Evolutionary conservation across 192 early-diverging fungal species (phyloP).

Genomic region (Tieghemiomyces parasiticus): DNA sequence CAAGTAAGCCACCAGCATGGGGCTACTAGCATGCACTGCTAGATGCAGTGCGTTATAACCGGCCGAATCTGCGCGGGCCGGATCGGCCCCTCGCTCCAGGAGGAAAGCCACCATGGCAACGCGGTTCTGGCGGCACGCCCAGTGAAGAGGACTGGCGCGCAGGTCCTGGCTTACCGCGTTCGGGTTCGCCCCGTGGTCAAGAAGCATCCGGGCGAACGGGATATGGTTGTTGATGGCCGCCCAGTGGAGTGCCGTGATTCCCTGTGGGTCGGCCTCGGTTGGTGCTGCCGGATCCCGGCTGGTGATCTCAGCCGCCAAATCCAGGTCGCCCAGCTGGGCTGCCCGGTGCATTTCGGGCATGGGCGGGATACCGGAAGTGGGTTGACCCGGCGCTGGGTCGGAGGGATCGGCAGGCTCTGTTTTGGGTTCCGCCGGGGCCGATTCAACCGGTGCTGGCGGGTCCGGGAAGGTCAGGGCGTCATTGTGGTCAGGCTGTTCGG

Average conservation of each 20-base stretch:
- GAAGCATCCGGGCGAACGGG: constrained; percentile 51
- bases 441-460: no score
- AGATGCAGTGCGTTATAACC: constrained; percentile 87
- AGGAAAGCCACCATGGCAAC: constrained; percentile 58
- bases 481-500: no score
- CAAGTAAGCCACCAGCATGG: constrained; percentile 61
- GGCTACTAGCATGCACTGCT: constrained; percentile 68
- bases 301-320: constrained; percentile 32
- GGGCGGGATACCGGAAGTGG: neutral
- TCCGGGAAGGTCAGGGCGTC: no score
- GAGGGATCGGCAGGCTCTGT: no score
- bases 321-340: constrained; percentile 51
- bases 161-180: constrained; percentile 63
- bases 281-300: constrained; percentile 33
- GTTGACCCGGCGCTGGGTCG: neutral
- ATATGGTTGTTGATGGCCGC: constrained; percentile 66
- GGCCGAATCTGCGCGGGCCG: constrained; percentile 53
- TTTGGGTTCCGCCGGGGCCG: no score
- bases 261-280: constrained; percentile 44
- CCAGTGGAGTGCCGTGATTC: constrained; percentile 70
- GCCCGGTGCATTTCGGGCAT: constrained; percentile 21
- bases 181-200: constrained; percentile 62
- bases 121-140: constrained; percentile 71
- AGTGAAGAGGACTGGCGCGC: constrained; percentile 80
- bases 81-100: constrained; percentile 62